Percentiles rank a stretch among this genome's conserved stretches.
Evolutionary conservation across 2,329 filamentous ascomycete genomes (phyloP).

Genomic region (Claviceps sp.): DNA sequence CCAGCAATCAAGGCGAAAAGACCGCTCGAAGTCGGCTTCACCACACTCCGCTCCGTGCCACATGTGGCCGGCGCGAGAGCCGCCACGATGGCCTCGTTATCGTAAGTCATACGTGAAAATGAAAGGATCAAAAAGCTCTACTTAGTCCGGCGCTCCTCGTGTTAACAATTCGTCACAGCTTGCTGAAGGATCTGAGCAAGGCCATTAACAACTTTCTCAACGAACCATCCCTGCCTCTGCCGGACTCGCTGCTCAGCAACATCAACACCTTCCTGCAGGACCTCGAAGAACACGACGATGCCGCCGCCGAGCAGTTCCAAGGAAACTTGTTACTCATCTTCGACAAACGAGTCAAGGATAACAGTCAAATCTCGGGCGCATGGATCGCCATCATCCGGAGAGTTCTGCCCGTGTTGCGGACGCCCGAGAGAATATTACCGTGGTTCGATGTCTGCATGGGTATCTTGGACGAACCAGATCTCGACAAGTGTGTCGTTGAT

Average conservation of each 20-base stretch:
- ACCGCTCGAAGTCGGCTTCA: background rate
- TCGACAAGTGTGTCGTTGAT: conserved; percentile 49
- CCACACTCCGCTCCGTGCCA: background rate
- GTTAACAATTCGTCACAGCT: conserved; percentile 22
- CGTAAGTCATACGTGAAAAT: conserved; percentile 10
- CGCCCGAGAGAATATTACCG: conserved; percentile 46
- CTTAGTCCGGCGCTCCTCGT: too few relatives aligned
- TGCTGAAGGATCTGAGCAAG: conserved; percentile 48
- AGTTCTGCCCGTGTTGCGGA: conserved; percentile 50
- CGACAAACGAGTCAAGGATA: conserved; percentile 46
- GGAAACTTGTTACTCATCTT: conserved; percentile 59
- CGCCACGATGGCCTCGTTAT: conserved; percentile 13
- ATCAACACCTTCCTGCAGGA: conserved; percentile 57
- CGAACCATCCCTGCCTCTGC: conserved; percentile 46
- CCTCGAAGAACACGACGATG: conserved; percentile 54
- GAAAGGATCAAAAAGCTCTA: too few relatives aligned
- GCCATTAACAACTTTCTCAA: conserved; percentile 36
- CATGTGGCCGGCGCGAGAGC: conserved; percentile 2
- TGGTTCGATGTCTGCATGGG: conserved; percentile 52
- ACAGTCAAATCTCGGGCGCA: conserved; percentile 43
- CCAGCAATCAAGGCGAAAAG: background rate
- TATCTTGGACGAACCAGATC: conserved; percentile 34
- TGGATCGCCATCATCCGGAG: conserved; percentile 56
- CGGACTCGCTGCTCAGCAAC: conserved; percentile 47
- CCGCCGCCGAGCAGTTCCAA: conserved; percentile 55